Conservation (phyloP, 768 basidiomycete species). For the Tubosaeta sp. region DNA sequence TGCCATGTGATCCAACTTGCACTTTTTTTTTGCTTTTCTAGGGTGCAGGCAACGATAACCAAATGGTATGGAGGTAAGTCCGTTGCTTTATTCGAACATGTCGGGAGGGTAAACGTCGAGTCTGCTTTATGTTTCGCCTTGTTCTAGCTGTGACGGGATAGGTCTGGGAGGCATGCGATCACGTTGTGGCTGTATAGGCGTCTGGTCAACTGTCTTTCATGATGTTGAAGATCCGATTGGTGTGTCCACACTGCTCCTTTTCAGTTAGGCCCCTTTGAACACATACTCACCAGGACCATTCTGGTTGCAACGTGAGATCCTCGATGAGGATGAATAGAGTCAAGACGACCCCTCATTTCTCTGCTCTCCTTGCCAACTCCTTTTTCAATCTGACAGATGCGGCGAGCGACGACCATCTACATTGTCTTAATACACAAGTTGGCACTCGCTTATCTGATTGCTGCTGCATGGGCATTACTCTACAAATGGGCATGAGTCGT, state of each 20-base stretch:
- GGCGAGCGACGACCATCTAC: background rate
- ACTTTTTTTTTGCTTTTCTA: slow-evolving; percentile 19
- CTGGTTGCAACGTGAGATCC: slow-evolving; percentile 25
- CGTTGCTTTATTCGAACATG: background rate
- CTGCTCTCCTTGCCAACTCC: background rate
- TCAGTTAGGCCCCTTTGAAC: background rate
- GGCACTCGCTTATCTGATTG: background rate
- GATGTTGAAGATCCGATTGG: slow-evolving; percentile 47
- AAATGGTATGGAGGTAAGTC: slow-evolving; percentile 55
- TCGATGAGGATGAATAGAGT: slow-evolving; percentile 23
- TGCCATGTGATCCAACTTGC: slow-evolving; percentile 2
- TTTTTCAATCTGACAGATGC: background rate
- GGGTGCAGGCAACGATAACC: slow-evolving; percentile 49
- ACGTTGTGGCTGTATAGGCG: slow-evolving; percentile 52
- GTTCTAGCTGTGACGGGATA: slow-evolving; percentile 52
- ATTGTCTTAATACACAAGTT: background rate
- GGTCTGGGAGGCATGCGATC: slow-evolving; percentile 61
- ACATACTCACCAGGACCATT: slow-evolving; percentile 19
- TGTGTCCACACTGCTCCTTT: slow-evolving; percentile 12
- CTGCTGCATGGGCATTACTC: background rate
- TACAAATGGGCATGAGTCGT: slow-evolving; percentile 1
- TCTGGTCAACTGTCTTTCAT: slow-evolving; percentile 48
- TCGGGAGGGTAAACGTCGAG: background rate
- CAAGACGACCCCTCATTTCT: background rate
- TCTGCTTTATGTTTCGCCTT: background rate